Evolutionary conservation across 2,329 filamentous ascomycete species (phyloP).

Genomic region (Fragosphaeria purpurea): DNA sequence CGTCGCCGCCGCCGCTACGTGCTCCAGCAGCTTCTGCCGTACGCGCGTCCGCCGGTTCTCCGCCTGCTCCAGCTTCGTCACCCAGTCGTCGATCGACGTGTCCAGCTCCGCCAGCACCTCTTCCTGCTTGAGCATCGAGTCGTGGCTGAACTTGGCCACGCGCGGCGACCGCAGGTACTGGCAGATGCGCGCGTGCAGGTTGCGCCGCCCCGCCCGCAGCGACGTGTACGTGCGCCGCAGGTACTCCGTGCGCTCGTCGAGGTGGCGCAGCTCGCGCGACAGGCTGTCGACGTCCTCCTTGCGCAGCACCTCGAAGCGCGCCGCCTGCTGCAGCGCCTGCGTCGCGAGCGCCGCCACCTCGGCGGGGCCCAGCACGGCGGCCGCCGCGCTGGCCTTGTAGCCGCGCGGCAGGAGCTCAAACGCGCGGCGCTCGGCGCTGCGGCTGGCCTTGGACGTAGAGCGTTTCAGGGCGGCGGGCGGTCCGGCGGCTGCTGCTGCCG

Average conservation of each 20-base stretch:
- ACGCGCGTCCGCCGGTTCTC: slow-evolving; percentile 68
- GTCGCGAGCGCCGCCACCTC: slow-evolving; percentile 45
- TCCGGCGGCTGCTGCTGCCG: not conserved
- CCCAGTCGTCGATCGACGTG: slow-evolving; percentile 70
- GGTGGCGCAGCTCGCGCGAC: slow-evolving; percentile 60
- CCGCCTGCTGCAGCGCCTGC: slow-evolving; percentile 52
- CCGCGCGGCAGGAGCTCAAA: slow-evolving; percentile 54
- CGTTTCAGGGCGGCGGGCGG: slow-evolving; percentile 27
- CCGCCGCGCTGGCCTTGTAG: slow-evolving; percentile 42
- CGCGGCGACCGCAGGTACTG: slow-evolving; percentile 64
- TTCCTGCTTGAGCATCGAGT: slow-evolving; percentile 69
- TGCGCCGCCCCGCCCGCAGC: slow-evolving; percentile 63
- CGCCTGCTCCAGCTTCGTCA: slow-evolving; percentile 66
- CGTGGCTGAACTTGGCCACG: slow-evolving; percentile 60
- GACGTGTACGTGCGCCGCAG: slow-evolving; percentile 67
- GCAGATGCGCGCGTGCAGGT: slow-evolving; percentile 67
- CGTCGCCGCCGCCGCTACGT: slow-evolving; percentile 62
- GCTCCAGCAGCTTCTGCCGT: slow-evolving; percentile 70
- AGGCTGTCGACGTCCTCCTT: slow-evolving; percentile 54
- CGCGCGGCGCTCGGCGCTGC: slow-evolving; percentile 43
- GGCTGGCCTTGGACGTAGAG: slow-evolving; percentile 32
- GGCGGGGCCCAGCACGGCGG: slow-evolving; percentile 31
- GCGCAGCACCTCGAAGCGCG: slow-evolving; percentile 54
- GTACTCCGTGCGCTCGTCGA: slow-evolving; percentile 73
- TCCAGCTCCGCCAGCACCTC: slow-evolving; percentile 70